Evolutionary conservation across 129 eudicot genomes (phyloP), one percentile per base, ranked within the genome.

Genomic region (Escallonia rubra): DNA sequence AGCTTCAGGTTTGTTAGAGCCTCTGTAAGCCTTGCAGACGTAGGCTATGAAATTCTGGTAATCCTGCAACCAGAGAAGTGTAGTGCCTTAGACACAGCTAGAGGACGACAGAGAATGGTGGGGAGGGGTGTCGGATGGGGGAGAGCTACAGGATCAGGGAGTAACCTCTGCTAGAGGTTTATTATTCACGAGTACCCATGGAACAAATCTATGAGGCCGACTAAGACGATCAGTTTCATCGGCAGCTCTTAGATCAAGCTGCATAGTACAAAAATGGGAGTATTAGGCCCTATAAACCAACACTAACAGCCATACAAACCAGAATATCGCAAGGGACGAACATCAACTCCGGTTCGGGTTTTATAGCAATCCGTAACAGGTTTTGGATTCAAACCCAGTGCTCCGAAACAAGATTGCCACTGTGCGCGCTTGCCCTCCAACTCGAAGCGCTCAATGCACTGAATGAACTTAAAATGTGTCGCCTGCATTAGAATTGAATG

Each of bases 111-210:
- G 67, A 34, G 48, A 4, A 39, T 44, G 73, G 45, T 58, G 8
- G 23, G 8, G 40, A 55, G 61, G 12, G 42, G 41, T 43, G 49
- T 1, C 45, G 57, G 41, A 63, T 57, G 15, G 51, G 55, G 38
- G 63, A 46, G 55, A 61, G 64, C 43, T 59, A 42, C 61, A 47
- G 50, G 15, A 69, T 14, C 63, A 48, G 64, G 15, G 8, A 41
- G 44, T 42, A 10, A 88, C 98, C 73, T 83, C 83, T 77, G 79
- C 81, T 63, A 92, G 89, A 42, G 98, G 85, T 44, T 65, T 69
- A 52, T 80, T 66, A 68, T 92, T 79, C 34, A 92, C 98, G 44
- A 92, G 57, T 61, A 92, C 95, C 98, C 98, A 92, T 44, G 98
- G 98, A 9, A 92, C 98, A 76, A 81, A 92, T 83, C 78, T 77